phyloP scores from a whole-genome alignment of 371 early-diverging fungal genomes.

The Caulochytrium protostelioides region DNA sequence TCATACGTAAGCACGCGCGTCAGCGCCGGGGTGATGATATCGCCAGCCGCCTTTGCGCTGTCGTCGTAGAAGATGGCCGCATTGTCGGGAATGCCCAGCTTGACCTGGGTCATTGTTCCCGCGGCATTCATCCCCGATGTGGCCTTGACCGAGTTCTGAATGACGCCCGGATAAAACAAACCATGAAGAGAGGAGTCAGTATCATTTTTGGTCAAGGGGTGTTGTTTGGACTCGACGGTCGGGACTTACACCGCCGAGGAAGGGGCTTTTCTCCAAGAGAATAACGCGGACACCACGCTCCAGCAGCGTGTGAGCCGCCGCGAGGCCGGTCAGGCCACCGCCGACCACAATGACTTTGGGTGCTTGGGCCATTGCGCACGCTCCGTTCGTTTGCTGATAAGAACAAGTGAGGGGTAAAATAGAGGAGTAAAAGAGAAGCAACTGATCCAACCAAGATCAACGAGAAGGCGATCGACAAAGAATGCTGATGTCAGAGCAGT shows the following conservation, averaged over 20 bases:
- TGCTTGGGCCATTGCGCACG: too few relatives aligned
- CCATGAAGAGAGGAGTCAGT: neutral
- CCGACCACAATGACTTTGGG: constrained; percentile 66
- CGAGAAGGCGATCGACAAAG: too few relatives aligned
- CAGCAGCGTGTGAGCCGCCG: constrained; percentile 63
- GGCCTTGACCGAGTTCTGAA: constrained; percentile 56
- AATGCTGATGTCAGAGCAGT: too few relatives aligned
- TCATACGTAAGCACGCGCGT: constrained; percentile 66
- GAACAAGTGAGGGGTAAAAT: too few relatives aligned
- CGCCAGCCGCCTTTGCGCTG: constrained; percentile 67
- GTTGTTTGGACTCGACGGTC: too few relatives aligned
- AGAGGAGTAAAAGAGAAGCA: too few relatives aligned
- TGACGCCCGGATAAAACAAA: neutral
- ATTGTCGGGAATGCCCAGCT: constrained; percentile 40
- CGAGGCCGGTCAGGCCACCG: constrained; percentile 73
- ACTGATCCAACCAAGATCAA: too few relatives aligned
- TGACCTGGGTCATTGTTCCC: constrained; percentile 47
- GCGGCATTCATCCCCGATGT: constrained; percentile 94
- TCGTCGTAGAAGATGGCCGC: constrained; percentile 71
- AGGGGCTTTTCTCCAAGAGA: constrained; percentile 69
- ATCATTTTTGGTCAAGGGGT: constrained; percentile 8
- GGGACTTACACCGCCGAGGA: constrained; percentile 81
- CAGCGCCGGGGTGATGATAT: constrained; percentile 56
- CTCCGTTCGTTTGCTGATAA: too few relatives aligned
- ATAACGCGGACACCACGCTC: constrained; percentile 70